Evolutionary conservation across 805 yeast genomes (phyloP).

Genomic region (Millerozyma acaciae): DNA sequence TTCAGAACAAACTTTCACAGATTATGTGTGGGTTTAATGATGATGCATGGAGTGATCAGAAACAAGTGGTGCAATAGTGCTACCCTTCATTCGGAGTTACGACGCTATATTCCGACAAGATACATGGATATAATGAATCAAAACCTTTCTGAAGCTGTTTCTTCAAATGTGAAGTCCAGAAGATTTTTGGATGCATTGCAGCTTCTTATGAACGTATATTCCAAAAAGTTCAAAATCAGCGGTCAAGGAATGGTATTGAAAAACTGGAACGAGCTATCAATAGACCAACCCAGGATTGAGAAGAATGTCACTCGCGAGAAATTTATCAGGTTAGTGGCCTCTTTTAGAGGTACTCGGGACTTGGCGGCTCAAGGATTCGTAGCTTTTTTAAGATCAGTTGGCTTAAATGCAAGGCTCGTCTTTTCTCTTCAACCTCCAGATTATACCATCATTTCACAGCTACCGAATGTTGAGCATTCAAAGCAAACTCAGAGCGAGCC

Average conservation of each 20-base stretch:
- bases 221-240: slow-evolving; percentile 47
- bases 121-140: slow-evolving; percentile 42
- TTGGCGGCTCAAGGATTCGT: slow-evolving; percentile 86
- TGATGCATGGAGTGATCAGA: slow-evolving; percentile 63
- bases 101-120: slow-evolving; percentile 44
- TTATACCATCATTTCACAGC: slow-evolving; percentile 43
- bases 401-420: slow-evolving; percentile 68
- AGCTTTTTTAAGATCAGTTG: slow-evolving; percentile 64
- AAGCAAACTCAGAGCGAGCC: slow-evolving; percentile 19
- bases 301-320: slow-evolving; percentile 30
- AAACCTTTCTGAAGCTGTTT: slow-evolving; percentile 12
- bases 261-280: slow-evolving; percentile 30
- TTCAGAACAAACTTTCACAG: slow-evolving; percentile 56
- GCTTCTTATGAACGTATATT: slow-evolving; percentile 62
- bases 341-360: slow-evolving; percentile 69
- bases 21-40: slow-evolving; percentile 52
- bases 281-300: slow-evolving; percentile 19
- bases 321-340: slow-evolving; percentile 42
- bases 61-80: slow-evolving; percentile 70
- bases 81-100: slow-evolving; percentile 36
- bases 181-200: slow-evolving; percentile 74
- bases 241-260: slow-evolving; percentile 32
- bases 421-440: slow-evolving; percentile 91
- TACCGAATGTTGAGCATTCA: slow-evolving; percentile 13
- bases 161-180: slow-evolving; percentile 49